Conservation (phyloP, 176 grass and related monocot genomes). For the Bolboschoenus planiculmis region DNA sequence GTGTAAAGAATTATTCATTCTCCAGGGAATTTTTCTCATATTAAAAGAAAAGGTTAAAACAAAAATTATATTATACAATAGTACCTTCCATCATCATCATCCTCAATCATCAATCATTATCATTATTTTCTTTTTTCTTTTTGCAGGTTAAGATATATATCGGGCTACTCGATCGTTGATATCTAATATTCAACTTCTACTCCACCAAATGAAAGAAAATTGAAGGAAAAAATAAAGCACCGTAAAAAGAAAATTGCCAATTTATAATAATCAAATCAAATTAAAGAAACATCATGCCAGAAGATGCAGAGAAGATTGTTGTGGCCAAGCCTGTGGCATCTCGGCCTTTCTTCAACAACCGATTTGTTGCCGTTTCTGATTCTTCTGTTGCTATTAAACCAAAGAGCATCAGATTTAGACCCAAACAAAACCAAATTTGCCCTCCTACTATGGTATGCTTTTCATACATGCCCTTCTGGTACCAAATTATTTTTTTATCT, state of each 20-base stretch:
- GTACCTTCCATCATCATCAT: background rate
- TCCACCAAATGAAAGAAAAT: background rate
- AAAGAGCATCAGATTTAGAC: conserved; percentile 16
- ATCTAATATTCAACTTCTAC: background rate
- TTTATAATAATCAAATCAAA: background rate
- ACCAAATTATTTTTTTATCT: background rate
- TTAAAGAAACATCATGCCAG: conserved; percentile 3
- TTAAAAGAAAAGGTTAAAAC: background rate
- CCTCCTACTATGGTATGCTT: background rate
- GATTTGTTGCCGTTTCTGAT: conserved; percentile 3
- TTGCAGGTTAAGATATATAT: conserved; percentile 8
- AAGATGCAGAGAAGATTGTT: conserved; percentile 20
- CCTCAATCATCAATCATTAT: background rate
- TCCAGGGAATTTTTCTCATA: background rate
- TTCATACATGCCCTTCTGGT: background rate
- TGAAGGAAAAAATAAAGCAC: background rate
- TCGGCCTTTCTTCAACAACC: conserved; percentile 4
- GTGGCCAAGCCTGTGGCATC: conserved; percentile 25
- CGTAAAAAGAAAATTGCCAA: background rate
- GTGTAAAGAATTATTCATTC: background rate
- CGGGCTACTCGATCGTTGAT: background rate
- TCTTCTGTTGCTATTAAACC: conserved; percentile 17
- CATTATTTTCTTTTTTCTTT: background rate
- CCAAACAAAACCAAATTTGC: background rate
- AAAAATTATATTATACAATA: background rate